phyloP scores from a whole-genome alignment of 116 monocot species.

The Trichopus zeylanicus region DNA sequence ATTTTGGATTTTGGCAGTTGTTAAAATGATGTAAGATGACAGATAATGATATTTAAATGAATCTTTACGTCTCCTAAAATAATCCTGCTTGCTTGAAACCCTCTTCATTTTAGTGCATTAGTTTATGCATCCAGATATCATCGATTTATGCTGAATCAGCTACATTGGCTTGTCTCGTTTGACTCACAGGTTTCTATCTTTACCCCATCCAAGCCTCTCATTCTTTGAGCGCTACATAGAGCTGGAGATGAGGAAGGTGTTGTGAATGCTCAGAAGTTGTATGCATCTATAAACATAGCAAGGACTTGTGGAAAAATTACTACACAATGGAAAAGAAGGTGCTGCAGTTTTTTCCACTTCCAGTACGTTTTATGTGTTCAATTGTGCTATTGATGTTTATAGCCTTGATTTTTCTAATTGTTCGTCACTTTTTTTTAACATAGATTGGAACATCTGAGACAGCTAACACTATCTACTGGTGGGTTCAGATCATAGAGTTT shows the following conservation, averaged over 20 bases:
- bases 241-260: slow-evolving; percentile 29
- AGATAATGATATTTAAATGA: too few relatives aligned
- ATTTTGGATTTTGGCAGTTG: slow-evolving; percentile 7
- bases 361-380: background rate
- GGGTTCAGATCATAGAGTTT: too few relatives aligned
- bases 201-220: slow-evolving; percentile 60
- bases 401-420: background rate
- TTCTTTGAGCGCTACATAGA: slow-evolving; percentile 61
- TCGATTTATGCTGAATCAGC: background rate
- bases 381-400: background rate
- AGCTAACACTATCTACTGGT: slow-evolving; percentile 40
- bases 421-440: background rate
- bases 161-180: background rate
- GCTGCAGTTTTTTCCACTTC: background rate
- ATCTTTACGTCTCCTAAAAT: background rate
- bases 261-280: slow-evolving; percentile 39
- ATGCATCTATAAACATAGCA: slow-evolving; percentile 27
- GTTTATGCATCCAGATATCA: background rate
- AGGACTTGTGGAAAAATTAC: slow-evolving; percentile 48
- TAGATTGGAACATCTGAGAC: slow-evolving; percentile 59
- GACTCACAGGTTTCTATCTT: slow-evolving; percentile 48
- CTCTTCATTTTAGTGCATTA: background rate
- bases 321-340: slow-evolving; percentile 46
- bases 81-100: background rate
- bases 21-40: too few relatives aligned